These are phyloP conservation scores for Cunninghamia lanceolata DNA, from an alignment of 75 land plant species.

Conservation along the genomic window DNA sequence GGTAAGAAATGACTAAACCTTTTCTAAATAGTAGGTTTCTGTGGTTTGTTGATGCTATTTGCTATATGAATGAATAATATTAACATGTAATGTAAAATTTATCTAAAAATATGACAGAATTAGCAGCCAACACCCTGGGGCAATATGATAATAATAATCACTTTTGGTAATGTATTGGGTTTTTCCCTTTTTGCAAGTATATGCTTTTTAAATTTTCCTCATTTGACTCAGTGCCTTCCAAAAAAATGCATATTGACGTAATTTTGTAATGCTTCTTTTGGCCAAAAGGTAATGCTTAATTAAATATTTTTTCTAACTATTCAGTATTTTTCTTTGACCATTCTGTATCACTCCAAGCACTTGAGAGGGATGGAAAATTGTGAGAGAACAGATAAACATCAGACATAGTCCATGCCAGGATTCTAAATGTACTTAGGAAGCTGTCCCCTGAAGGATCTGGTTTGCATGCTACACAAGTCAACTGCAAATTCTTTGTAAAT, in stretches of 20 bases:
- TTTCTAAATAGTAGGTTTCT: neutral
- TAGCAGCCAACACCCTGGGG: neutral
- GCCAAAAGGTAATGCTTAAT: neutral
- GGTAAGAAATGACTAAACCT: conserved; percentile 35
- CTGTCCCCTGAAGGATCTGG: neutral
- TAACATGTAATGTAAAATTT: neutral
- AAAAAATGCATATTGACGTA: neutral
- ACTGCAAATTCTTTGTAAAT: neutral
- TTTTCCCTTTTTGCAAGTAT: too few relatives aligned
- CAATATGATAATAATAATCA: neutral
- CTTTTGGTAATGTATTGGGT: neutral
- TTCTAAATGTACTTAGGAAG: neutral
- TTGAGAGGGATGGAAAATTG: neutral
- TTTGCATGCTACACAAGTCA: neutral
- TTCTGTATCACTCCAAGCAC: neutral
- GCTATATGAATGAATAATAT: neutral
- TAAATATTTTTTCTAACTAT: neutral
- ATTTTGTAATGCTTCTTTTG: neutral
- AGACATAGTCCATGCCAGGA: too few relatives aligned
- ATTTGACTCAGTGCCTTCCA: neutral
- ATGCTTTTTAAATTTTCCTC: neutral
- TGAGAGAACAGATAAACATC: too few relatives aligned
- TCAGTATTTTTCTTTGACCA: too few relatives aligned
- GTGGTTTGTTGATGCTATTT: neutral
- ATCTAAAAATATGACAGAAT: neutral